Base-by-base conservation (phyloP, 2,329 filamentous ascomycete species). In the Fusarium siculi region DNA sequence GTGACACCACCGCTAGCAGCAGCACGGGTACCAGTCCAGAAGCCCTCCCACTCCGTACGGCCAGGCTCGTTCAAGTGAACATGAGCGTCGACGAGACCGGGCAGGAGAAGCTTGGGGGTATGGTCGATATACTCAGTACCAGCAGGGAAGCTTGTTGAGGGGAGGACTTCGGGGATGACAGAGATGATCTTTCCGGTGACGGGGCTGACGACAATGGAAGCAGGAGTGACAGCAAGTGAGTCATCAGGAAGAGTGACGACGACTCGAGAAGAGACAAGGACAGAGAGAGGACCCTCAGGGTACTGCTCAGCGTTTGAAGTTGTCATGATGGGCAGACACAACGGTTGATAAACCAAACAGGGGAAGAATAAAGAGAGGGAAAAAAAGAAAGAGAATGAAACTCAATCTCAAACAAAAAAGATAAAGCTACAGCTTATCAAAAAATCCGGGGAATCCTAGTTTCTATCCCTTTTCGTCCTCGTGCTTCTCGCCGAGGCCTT, bases 51-150 rank as follows among this genome's bases (percentile, higher is more conserved):
- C 88, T 98, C 96, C 58, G 96, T 98, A 64, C 96, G 90, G 46
- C 96, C 96, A 1, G 96, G 96, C 84, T 99, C 96, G 79, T 98
- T 98, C 76, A 98, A 90, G 84, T 99, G 96, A 42, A 99, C 96
- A 81, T 99, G 96, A 40, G 96, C 96, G 81, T 99, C 96, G 23
- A 99, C 96, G 36, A 99, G 87, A 25, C 96, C 96, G 0, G 96
- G 96, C 39, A 98, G 87, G 43, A 99, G 86, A 52, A 98, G 88
- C 82, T 92, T 89, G 16, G 96, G 94, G 28, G 93, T 94, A 84
- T 97, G 91, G 85, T 99, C 92, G 75, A 90, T 88, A 82, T 98
- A 98, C 10, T 87, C 86, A 12, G 92, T 91, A 43, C 89, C 90
- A 0, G 87, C 79, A 2, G 95, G 92, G 81, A 98, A 98, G 46